Evolutionary conservation across 2,329 filamentous ascomycete species (phyloP), one percentile per base, ranked within the genome.

Genomic region (Trichoderma harzianum): DNA sequence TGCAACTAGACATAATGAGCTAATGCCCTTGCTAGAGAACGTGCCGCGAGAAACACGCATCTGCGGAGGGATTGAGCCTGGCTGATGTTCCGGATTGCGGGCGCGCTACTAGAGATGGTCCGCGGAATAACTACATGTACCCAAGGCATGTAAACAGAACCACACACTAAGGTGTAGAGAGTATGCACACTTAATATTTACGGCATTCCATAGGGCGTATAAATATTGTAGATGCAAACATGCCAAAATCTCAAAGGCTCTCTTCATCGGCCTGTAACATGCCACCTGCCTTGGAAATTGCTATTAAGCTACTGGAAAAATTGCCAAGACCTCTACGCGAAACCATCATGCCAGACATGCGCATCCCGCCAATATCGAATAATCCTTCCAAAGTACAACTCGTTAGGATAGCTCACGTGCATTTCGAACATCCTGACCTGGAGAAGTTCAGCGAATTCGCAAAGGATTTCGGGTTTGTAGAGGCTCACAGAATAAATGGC

Each of bases 391-490:
- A 60, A 30, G 57, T 60, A 12, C 28, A 34, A 21, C 28, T 60
- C 10, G 18, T n/a, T 10, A 30, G 57, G 11, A 60, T 60, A n/a
- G 28, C 18, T 14, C 57, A 60, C 21, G 57, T 60, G 18, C 14
- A 60, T 30, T 60, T 34, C 8, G 28, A 77, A 36, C 78, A 80
- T 69, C 76, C 75, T 1, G 73, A 79, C 67, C 64, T 80, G 10
- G 75, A 76, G 2, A 71, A 74, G 10, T 77, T 78, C 57, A 11
- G 58, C 28, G 55, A 72, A 28, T 80, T 80, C 66, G 74, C 75
- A 28, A 60, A 71, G 16, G 77, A 79, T 64, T 80, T 78, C 66
- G 79, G 78, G 6, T 77, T 80, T 62, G 64, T 75, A 3, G 75
- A 76, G 43, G 74, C 63, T n/a, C 64, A 73, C 6, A 69, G 67